phyloP scores from a whole-genome alignment of 2,329 filamentous ascomycete genomes.

The Colletotrichum godetiae region DNA sequence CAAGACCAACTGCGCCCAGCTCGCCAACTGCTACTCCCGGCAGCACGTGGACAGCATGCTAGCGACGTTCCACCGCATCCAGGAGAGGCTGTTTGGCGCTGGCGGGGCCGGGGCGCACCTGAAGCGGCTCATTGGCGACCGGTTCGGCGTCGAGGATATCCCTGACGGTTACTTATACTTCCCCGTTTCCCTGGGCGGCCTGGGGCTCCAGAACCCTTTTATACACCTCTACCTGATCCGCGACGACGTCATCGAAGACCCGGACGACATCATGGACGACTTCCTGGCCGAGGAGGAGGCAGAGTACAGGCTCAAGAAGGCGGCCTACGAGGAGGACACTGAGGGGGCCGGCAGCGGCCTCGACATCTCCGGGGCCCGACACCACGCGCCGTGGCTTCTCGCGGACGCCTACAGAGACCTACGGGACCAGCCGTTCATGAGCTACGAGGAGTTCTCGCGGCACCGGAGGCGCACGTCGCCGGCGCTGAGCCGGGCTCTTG shows the following conservation, averaged over 20 bases:
- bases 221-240: constrained; percentile 41
- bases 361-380: neutral
- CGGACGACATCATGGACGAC: constrained; percentile 40
- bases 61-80: constrained; percentile 62
- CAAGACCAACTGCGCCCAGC: constrained; percentile 66
- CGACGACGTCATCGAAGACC: constrained; percentile 40
- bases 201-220: constrained; percentile 52
- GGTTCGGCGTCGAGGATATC: constrained; percentile 55
- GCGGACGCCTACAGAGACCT: constrained; percentile 33
- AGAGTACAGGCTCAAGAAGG: constrained; percentile 46
- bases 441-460: constrained; percentile 50
- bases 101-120: constrained; percentile 54
- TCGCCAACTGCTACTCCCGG: constrained; percentile 65
- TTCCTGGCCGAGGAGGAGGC: constrained; percentile 46
- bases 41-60: constrained; percentile 67
- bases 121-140: constrained; percentile 58
- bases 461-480: constrained; percentile 47
- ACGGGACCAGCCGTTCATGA: constrained; percentile 47
- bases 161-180: constrained; percentile 55
- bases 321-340: constrained; percentile 42
- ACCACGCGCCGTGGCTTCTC: constrained; percentile 2
- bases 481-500: constrained; percentile 42
- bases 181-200: constrained; percentile 51
- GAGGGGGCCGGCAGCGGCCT: constrained; percentile 24
- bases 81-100: constrained; percentile 59